phyloP scores from a whole-genome alignment of 2,329 filamentous ascomycete species.

The Dactylellina cionopaga region DNA sequence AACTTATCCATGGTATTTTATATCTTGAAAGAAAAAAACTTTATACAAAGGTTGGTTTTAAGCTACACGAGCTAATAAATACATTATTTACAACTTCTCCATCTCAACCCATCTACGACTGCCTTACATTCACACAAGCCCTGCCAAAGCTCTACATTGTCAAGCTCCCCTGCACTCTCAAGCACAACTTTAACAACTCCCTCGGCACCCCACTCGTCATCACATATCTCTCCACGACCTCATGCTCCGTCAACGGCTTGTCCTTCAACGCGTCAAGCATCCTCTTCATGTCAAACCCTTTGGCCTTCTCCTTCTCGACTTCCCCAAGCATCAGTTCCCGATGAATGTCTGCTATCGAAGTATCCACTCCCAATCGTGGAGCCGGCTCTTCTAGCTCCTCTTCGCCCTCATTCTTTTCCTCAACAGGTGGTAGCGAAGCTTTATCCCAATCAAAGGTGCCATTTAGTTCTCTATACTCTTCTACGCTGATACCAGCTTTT shows the following conservation, averaged over 20 bases:
- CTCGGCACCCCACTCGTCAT: conserved; percentile 54
- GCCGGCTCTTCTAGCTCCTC: conserved; percentile 66
- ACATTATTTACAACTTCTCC: conserved; percentile 34
- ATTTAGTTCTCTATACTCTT: conserved; percentile 23
- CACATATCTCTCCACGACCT: conserved; percentile 52
- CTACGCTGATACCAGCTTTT: conserved; percentile 16
- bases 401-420: conserved; percentile 66
- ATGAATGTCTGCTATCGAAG: conserved; percentile 79
- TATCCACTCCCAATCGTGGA: conserved; percentile 71
- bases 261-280: conserved; percentile 21
- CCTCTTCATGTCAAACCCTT: conserved; percentile 17
- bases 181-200: conserved; percentile 53
- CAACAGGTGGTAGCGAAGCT: conserved; percentile 59
- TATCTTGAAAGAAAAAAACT: conserved; percentile 1
- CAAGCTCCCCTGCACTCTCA: conserved; percentile 53
- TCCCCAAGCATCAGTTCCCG: conserved; percentile 16
- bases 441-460: conserved; percentile 64
- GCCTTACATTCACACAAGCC: not conserved
- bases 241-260: conserved; percentile 39
- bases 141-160: conserved; percentile 12
- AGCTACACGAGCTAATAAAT: conserved; percentile 13
- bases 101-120: not conserved
- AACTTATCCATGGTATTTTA: not conserved
- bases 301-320: conserved; percentile 19
- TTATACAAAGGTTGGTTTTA: not conserved